phyloP scores from a whole-genome alignment of 2,329 filamentous ascomycete species.

The Fusarium kyushuense region DNA sequence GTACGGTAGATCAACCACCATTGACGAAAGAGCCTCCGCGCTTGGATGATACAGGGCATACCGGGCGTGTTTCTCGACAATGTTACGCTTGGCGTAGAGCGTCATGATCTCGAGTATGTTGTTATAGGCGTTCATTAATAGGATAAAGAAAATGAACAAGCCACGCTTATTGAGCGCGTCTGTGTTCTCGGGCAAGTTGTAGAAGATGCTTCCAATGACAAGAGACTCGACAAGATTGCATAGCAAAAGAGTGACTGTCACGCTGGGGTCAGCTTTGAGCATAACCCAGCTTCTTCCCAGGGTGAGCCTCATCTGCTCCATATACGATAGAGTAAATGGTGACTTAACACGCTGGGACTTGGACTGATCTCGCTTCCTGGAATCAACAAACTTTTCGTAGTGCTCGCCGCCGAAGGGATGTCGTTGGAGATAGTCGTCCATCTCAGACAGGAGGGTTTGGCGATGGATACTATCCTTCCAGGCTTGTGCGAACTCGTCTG shows the following conservation, averaged over 20 bases:
- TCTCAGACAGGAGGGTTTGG: constrained; percentile 46
- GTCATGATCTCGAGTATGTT: constrained; percentile 46
- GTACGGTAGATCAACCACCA: constrained; percentile 43
- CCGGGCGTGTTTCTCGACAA: constrained; percentile 52
- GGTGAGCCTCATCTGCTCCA: constrained; percentile 38
- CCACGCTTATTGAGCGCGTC: constrained; percentile 22
- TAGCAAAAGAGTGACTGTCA: constrained; percentile 37
- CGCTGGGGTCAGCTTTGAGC: constrained; percentile 41
- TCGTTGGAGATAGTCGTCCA: constrained; percentile 48
- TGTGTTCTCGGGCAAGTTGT: constrained; percentile 29
- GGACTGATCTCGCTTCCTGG: constrained; percentile 44
- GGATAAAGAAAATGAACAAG: constrained; percentile 38
- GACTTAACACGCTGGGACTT: constrained; percentile 39
- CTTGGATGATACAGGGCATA: constrained; percentile 53
- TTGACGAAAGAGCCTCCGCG: constrained; percentile 44
- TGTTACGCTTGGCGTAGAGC: constrained; percentile 47
- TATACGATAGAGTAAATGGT: constrained; percentile 36
- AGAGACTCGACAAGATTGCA: constrained; percentile 42
- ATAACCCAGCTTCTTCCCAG: constrained; percentile 40
- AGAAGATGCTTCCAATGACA: constrained; percentile 43
- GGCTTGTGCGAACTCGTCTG: constrained; percentile 53
- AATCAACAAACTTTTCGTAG: constrained; percentile 43
- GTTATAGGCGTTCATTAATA: constrained; percentile 44
- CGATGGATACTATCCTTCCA: constrained; percentile 50
- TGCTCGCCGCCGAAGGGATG: constrained; percentile 48